phyloP scores from a whole-genome alignment of 306 rosid genomes.

The Pueraria montana region DNA sequence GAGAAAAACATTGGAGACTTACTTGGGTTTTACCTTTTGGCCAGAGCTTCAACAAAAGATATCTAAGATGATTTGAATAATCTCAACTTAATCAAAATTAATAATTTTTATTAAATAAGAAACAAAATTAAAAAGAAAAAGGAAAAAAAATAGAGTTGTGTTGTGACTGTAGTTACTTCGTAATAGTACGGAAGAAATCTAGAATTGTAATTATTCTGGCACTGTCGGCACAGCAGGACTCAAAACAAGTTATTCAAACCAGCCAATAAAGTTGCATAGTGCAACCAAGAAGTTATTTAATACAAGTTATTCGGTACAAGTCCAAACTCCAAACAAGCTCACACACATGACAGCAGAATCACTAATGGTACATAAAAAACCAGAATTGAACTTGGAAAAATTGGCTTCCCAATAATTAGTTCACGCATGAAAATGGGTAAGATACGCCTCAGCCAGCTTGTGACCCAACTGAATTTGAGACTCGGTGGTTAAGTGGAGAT shows the following conservation, averaged over 20 bases:
- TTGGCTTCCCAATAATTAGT: not conserved
- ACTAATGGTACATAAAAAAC: not conserved
- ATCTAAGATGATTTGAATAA: not conserved
- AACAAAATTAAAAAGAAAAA: too few species aligned
- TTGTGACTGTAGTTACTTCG: too few species aligned
- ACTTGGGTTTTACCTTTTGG: not conserved
- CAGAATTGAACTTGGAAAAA: not conserved
- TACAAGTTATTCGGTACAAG: not conserved
- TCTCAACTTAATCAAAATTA: too few species aligned
- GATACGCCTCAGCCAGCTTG: constrained; percentile 72
- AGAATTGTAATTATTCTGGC: too few species aligned
- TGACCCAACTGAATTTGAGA: constrained; percentile 78
- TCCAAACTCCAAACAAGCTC: too few species aligned
- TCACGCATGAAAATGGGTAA: constrained; percentile 57
- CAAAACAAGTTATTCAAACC: too few species aligned
- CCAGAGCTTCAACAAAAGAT: not conserved
- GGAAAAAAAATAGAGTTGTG: too few species aligned
- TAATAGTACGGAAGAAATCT: too few species aligned
- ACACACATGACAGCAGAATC: not conserved
- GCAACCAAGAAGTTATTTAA: not conserved
- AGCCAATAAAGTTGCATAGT: not conserved
- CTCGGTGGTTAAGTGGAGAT: constrained; percentile 73
- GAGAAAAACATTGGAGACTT: too few species aligned
- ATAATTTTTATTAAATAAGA: not conserved
- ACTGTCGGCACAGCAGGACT: too few species aligned